Percentiles rank a stretch among this genome's conserved stretches.
phyloP scores from a whole-genome alignment of 352 stramenopile genomes.

The Phytophthora sp. region DNA sequence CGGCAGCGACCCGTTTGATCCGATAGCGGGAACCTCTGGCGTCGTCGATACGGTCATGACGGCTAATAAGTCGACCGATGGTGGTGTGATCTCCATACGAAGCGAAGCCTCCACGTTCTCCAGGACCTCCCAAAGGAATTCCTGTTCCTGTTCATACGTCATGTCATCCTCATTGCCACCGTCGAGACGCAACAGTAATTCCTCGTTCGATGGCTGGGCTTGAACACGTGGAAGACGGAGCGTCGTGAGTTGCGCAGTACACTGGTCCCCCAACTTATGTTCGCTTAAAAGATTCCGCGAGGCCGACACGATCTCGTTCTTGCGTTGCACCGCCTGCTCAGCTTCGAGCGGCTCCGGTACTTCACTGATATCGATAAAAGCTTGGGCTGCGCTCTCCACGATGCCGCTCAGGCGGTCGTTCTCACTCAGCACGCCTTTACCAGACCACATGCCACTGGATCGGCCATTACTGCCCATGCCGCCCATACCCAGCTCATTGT shows the following conservation, averaged over 20 bases:
- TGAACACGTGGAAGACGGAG: conserved; percentile 45
- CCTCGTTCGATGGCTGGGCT: conserved; percentile 43
- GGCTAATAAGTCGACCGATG: conserved; percentile 65
- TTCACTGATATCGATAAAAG: conserved; percentile 86
- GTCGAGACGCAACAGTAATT: conserved; percentile 59
- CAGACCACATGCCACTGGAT: conserved; percentile 52
- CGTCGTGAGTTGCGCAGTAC: conserved; percentile 52
- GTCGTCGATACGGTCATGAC: conserved; percentile 62
- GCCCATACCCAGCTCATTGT: conserved; percentile 49
- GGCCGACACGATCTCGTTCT: conserved; percentile 74
- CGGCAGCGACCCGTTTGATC: conserved; percentile 42
- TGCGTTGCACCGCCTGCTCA: conserved; percentile 76
- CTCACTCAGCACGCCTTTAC: conserved; percentile 71
- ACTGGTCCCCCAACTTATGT: conserved; percentile 59
- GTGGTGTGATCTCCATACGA: conserved; percentile 54
- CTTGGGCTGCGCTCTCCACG: conserved; percentile 75
- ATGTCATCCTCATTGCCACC: conserved; percentile 43
- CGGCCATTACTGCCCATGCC: conserved; percentile 51
- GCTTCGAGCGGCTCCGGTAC: conserved; percentile 80
- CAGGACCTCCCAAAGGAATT: conserved; percentile 54
- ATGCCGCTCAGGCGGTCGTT: conserved; percentile 81
- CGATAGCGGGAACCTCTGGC: conserved; percentile 24
- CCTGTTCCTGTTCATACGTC: conserved; percentile 67
- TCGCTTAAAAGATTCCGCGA: conserved; percentile 58
- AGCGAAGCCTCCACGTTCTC: conserved; percentile 54